Base-by-base conservation (phyloP, 2,329 filamentous ascomycete genomes). In the Colletotrichum magnum region DNA sequence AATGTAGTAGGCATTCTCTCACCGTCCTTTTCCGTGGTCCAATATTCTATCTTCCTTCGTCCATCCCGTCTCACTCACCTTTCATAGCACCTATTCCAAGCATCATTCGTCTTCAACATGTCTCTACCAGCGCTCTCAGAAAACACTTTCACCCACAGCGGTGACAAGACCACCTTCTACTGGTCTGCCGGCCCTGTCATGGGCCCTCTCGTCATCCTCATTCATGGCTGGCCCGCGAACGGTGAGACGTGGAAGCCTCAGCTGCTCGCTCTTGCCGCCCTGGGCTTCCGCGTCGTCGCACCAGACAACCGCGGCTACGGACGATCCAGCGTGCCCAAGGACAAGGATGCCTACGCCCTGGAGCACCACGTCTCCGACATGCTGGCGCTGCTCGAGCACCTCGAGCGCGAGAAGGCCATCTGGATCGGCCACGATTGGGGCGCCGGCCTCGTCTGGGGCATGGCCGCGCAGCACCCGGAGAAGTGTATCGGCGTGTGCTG, bases 361-460 rank as follows among this genome's bases (percentile, higher is more conserved):
- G 77, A 78, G 47, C 60, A 74, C 0, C 75, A 81, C 65, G 72
- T 78, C 4, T 74, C 77, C 39, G 80, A 81, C 26, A 54, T 82
- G 58, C 53, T 77, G 1, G 77, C 80, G 13, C 73, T 83, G 0
- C 74, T 83, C 0, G 73, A 73, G 21, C 72, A 76, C 26, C 69
- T 78, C 0, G 60, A 63, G 18, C 73, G 83, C 21, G 67, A 75
- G 0, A 77, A 78, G 7, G 84, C 83, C 2, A 73, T 87, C n/a
- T 87, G 85, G 83, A 75, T 85, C 41, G 83, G 78, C 13, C 84
- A 85, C 66, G 83, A 85, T 71, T 84, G 83, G 83, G 77, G 77
- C 54, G 71, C 76, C 13, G 75, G 72, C 2, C 70, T 74, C 1
- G 69, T 74, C 6, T 78, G 72, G 47, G 72, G 73, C 9, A 54